phyloP scores from a whole-genome alignment of 176 grass and related monocot species.

The Hordeum vulgare region DNA sequence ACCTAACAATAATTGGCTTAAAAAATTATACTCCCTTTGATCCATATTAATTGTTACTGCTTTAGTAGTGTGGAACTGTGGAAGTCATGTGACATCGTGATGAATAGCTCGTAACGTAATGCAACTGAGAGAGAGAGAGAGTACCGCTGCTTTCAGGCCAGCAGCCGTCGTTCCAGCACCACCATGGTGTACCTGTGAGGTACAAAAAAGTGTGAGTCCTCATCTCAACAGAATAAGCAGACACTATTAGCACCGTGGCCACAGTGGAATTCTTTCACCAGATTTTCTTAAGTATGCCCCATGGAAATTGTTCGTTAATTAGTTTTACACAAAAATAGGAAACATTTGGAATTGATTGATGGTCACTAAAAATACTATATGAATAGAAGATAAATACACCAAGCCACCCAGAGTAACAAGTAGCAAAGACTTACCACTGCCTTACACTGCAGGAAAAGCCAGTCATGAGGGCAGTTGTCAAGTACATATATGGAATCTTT shows the following conservation, averaged over 20 bases:
- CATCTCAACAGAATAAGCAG: not conserved
- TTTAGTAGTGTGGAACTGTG: too few relatives aligned
- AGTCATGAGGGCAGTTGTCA: constrained; percentile 93
- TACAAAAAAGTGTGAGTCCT: not conserved
- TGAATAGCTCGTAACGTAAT: not conserved
- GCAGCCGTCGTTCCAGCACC: constrained; percentile 97
- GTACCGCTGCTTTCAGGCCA: constrained; percentile 85
- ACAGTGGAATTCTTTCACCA: not conserved
- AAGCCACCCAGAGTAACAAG: constrained; percentile 1
- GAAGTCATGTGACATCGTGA: not conserved
- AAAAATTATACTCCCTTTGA: too few relatives aligned
- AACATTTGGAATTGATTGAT: not conserved
- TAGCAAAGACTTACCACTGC: constrained; percentile 53
- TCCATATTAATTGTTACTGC: too few relatives aligned
- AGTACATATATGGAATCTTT: constrained; percentile 84
- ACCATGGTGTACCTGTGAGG: constrained; percentile 88
- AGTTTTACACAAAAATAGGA: not conserved
- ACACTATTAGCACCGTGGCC: not conserved
- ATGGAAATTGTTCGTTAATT: not conserved
- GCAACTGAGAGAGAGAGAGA: not conserved
- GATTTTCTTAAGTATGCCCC: not conserved
- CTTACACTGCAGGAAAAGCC: constrained; percentile 95
- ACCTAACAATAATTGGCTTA: not conserved
- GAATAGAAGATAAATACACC: not conserved
- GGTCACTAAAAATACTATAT: not conserved